These are phyloP conservation scores for Fusarium nodosum DNA, from an alignment of 2,329 filamentous ascomycete genomes.

Conservation along the genomic window DNA sequence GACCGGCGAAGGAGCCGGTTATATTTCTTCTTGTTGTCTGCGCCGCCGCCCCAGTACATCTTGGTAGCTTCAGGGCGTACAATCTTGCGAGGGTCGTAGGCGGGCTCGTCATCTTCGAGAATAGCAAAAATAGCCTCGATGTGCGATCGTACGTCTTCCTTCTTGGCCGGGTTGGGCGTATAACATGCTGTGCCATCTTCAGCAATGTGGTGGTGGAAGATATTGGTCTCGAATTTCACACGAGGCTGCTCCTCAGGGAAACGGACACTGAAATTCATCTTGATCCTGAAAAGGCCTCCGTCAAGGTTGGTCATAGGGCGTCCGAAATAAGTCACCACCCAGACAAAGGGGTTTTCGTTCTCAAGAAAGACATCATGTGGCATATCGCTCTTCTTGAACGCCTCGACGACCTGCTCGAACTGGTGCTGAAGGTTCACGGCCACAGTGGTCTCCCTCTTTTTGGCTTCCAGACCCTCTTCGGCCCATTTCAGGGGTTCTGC, in stretches of 20 bases:
- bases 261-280: conserved; percentile 81
- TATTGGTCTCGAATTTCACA: conserved; percentile 80
- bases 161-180: conserved; percentile 69
- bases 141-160: conserved; percentile 84
- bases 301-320: conserved; percentile 93
- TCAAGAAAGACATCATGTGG: conserved; percentile 83
- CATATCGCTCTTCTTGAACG: conserved; percentile 77
- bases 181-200: conserved; percentile 87
- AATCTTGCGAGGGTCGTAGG: conserved; percentile 89
- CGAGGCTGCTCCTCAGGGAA: conserved; percentile 93
- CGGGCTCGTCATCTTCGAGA: conserved; percentile 88
- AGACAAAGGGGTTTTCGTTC: conserved; percentile 88
- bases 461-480: conserved; percentile 72
- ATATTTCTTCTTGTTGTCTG: conserved; percentile 85
- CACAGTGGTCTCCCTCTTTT: conserved; percentile 77
- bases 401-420: conserved; percentile 83
- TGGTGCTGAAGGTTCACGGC: conserved; percentile 87
- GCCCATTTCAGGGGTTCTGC: conserved; percentile 81
- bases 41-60: conserved; percentile 83
- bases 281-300: conserved; percentile 88
- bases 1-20: conserved; percentile 83
- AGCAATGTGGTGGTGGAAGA: conserved; percentile 92
- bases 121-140: conserved; percentile 85
- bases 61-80: conserved; percentile 89
- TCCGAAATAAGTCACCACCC: conserved; percentile 90